A percentile compares a stretch with the other conserved stretches of the same genome.
Conservation (phyloP, 148 eudicot species). For the Amaranthus palmeri region DNA sequence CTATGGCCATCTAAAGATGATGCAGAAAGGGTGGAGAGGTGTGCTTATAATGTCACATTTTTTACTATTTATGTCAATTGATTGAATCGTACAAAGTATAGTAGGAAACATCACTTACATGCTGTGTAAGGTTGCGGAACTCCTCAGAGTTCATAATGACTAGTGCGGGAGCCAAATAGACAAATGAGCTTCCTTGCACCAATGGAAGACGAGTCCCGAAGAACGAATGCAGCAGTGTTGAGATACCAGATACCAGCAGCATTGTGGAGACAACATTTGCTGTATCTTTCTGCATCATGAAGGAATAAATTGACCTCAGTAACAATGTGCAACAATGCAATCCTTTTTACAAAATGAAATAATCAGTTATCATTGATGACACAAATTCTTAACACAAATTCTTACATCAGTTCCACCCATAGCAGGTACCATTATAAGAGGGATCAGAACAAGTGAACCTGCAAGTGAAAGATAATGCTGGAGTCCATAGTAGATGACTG, state of each 20-base stretch:
- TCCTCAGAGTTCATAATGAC: conserved; percentile 80
- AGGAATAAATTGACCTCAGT: conserved; percentile 3
- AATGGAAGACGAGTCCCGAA: conserved; percentile 95
- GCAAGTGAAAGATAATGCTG: conserved; percentile 84
- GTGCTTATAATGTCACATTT: not conserved
- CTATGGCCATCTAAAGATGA: not conserved
- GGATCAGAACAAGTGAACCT: conserved; percentile 87
- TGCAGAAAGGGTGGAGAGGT: not conserved
- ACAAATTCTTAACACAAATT: conserved; percentile 3
- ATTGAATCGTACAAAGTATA: not conserved
- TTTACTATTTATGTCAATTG: not conserved
- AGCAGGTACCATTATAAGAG: conserved; percentile 70
- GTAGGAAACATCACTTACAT: conserved; percentile 45
- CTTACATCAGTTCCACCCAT: conserved; percentile 99
- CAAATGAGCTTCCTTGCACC: conserved; percentile 97
- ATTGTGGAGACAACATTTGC: conserved; percentile 83
- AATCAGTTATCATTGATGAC: not conserved
- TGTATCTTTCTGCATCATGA: conserved; percentile 68
- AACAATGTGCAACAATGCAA: not conserved
- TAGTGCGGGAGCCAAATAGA: conserved; percentile 86
- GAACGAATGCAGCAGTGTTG: conserved; percentile 75
- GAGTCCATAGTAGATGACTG: conserved; percentile 60
- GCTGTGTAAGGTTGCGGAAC: conserved; percentile 73
- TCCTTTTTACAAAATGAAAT: not conserved
- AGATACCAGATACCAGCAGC: conserved; percentile 77